A percentile compares a stretch with the other conserved stretches of the same genome.
Conservation (phyloP, 2,329 filamentous ascomycete genomes). For the Clarireedia monteithiana region DNA sequence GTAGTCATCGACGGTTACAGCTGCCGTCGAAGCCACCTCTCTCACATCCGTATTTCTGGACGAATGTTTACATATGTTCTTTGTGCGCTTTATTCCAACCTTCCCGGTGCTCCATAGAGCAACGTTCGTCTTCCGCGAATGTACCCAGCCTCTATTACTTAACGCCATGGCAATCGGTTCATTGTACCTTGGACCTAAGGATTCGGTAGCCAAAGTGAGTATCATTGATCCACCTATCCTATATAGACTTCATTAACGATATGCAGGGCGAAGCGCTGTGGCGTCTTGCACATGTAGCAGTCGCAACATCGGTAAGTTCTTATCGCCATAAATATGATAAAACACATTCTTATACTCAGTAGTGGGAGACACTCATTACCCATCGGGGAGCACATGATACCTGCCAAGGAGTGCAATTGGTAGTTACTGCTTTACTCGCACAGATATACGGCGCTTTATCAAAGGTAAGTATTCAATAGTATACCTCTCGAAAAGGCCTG, state of each 20-base stretch:
- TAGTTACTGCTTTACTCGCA: constrained; percentile 35
- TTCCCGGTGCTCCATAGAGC: constrained; percentile 38
- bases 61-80: constrained; percentile 40
- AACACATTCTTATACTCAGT: not conserved
- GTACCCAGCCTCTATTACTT: constrained; percentile 35
- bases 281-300: constrained; percentile 36
- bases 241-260: not conserved
- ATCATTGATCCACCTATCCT: not conserved
- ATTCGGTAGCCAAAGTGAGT: constrained; percentile 32
- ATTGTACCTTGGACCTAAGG: constrained; percentile 36
- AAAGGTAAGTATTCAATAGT: constrained; percentile 14
- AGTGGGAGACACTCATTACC: constrained; percentile 37
- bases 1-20: constrained; percentile 36
- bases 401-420: constrained; percentile 36
- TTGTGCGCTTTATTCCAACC: constrained; percentile 37
- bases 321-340: not conserved
- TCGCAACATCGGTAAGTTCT: constrained; percentile 32
- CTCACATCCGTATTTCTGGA: constrained; percentile 39
- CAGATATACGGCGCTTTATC: constrained; percentile 38
- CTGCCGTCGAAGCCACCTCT: constrained; percentile 35
- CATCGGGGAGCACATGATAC: constrained; percentile 35
- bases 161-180: constrained; percentile 40
- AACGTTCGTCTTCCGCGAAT: constrained; percentile 38
- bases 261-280: constrained; percentile 35
- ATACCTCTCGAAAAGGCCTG: not conserved